Evolutionary conservation across 768 basidiomycete species (phyloP).

Genomic region (Tricholoma saponaceum): DNA sequence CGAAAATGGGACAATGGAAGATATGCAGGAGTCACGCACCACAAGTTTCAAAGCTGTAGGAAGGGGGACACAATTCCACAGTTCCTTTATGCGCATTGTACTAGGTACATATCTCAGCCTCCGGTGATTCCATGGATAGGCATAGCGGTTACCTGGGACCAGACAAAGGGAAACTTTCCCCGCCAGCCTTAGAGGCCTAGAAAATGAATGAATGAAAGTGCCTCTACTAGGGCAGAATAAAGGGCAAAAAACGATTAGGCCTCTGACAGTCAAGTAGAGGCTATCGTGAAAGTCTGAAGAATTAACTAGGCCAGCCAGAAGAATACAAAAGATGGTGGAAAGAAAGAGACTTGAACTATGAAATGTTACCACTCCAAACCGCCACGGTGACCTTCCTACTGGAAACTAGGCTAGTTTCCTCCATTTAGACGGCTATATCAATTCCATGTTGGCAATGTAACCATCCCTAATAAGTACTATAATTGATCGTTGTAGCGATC

Average conservation of each 20-base stretch:
- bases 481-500: too few species aligned
- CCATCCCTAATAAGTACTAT: too few species aligned
- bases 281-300: constrained; percentile 18
- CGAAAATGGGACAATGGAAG: background rate
- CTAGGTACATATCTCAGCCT: background rate
- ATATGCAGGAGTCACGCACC: constrained; percentile 30
- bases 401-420: too few species aligned
- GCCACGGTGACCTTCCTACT: too few species aligned
- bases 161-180: constrained; percentile 2
- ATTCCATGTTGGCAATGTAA: too few species aligned
- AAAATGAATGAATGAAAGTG: constrained; percentile 25
- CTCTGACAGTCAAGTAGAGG: constrained; percentile 22
- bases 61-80: constrained; percentile 32
- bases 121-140: background rate
- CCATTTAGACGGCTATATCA: too few species aligned
- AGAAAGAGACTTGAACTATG: background rate
- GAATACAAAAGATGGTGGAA: constrained; percentile 12
- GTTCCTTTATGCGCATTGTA: constrained; percentile 20
- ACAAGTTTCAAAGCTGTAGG: constrained; percentile 38
- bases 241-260: constrained; percentile 6
- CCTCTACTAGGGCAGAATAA: constrained; percentile 42
- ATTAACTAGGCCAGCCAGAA: constrained; percentile 22
- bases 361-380: too few species aligned
- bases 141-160: constrained; percentile 1
- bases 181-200: background rate